phyloP scores from a whole-genome alignment of 2,329 filamentous ascomycete species.

The Aureobasidium melanogenum region DNA sequence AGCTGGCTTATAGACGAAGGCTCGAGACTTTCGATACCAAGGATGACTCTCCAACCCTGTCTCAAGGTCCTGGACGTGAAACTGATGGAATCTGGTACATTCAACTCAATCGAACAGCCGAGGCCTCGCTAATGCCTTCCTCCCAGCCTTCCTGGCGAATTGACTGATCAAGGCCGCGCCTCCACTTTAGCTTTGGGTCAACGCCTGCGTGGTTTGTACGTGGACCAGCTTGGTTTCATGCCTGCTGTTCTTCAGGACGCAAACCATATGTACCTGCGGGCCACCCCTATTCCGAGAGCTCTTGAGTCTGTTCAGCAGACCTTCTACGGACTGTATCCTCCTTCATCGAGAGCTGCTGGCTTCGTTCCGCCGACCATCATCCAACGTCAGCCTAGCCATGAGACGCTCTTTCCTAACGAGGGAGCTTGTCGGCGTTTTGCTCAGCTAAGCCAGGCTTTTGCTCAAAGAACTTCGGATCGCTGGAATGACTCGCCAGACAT shows the following conservation, averaged over 20 bases:
- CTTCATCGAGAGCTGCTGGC: slow-evolving; percentile 31
- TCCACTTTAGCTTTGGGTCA: slow-evolving; percentile 41
- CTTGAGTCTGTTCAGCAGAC: slow-evolving; percentile 43
- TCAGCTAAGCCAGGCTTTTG: slow-evolving; percentile 39
- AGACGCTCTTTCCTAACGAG: slow-evolving; percentile 44
- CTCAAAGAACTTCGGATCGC: slow-evolving; percentile 36
- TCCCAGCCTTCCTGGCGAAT: slow-evolving; percentile 36
- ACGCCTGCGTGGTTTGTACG: slow-evolving; percentile 40
- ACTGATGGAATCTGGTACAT: slow-evolving; percentile 72
- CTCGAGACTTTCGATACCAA: slow-evolving; percentile 69
- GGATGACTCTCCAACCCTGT: slow-evolving; percentile 50
- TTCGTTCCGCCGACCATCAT: slow-evolving; percentile 38
- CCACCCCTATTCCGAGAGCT: slow-evolving; percentile 42
- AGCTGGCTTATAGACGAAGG: slow-evolving; percentile 56
- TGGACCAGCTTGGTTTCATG: slow-evolving; percentile 42
- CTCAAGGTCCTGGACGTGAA: slow-evolving; percentile 57
- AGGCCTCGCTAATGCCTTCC: background rate
- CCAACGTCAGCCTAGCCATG: slow-evolving; percentile 36
- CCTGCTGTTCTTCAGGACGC: slow-evolving; percentile 33
- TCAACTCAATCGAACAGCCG: too few relatives aligned
- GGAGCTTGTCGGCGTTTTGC: slow-evolving; percentile 39
- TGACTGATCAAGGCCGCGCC: slow-evolving; percentile 41
- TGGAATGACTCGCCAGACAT: slow-evolving; percentile 63
- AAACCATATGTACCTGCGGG: slow-evolving; percentile 37
- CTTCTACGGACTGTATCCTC: slow-evolving; percentile 41